phyloP scores from a whole-genome alignment of 2,329 filamentous ascomycete genomes.

The Endoconidiophora laricicola region DNA sequence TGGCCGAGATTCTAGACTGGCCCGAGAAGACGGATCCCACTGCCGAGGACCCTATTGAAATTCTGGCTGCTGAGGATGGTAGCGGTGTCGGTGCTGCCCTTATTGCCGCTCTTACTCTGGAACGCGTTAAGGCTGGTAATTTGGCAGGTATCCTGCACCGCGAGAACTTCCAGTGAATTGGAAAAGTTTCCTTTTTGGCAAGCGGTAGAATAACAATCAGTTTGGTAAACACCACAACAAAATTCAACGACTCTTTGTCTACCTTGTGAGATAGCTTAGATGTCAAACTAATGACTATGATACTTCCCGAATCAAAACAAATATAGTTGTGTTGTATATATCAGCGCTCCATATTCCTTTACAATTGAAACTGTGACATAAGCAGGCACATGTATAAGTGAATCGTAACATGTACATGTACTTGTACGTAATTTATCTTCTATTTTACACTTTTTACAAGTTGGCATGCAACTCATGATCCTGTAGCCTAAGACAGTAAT shows the following conservation, averaged over 20 bases:
- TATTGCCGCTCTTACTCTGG: constrained; percentile 60
- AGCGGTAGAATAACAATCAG: background rate
- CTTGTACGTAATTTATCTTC: too few relatives aligned
- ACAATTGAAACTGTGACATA: background rate
- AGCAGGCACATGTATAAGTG: too few relatives aligned
- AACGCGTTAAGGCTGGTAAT: constrained; percentile 47
- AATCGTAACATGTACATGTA: too few relatives aligned
- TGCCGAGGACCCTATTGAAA: constrained; percentile 73
- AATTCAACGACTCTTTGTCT: background rate
- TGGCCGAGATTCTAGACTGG: constrained; percentile 95
- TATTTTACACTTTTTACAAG: too few relatives aligned
- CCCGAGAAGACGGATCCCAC: constrained; percentile 41
- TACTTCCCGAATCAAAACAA: background rate
- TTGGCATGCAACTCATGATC: too few relatives aligned
- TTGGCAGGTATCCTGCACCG: constrained; percentile 47
- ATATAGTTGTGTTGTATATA: too few relatives aligned
- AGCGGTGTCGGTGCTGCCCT: constrained; percentile 70
- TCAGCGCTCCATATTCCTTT: too few relatives aligned
- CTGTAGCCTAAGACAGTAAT: constrained; percentile 41
- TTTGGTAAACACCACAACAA: background rate
- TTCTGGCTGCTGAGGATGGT: constrained; percentile 84
- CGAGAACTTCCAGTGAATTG: constrained; percentile 34
- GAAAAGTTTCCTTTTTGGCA: background rate
- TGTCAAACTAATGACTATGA: constrained; percentile 3
- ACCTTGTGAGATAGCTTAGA: constrained; percentile 1